Base-by-base conservation (phyloP, 2,329 filamentous ascomycete species). In the Knufia petricola region DNA sequence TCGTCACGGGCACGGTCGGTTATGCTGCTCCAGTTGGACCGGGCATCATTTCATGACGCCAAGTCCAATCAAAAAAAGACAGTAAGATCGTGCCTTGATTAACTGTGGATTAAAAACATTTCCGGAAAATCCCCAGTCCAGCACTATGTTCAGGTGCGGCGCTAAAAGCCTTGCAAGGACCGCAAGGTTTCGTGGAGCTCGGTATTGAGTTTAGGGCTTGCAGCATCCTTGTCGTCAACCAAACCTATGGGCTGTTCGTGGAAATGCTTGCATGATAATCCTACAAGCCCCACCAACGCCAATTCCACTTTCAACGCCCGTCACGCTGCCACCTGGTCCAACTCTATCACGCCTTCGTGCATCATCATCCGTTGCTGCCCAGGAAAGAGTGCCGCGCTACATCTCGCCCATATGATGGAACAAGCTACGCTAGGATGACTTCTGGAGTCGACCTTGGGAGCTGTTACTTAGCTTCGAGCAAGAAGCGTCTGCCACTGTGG, bases 351-450 rank as follows among this genome's bases (percentile, higher is more conserved):
- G 41, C 24, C 41, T 44, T 44, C 41, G 41, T 46, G 43, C 43
- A 46, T 37, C 44, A 28, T 47, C 44, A 47, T 32, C 42, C 32
- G 31, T 47, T 39, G 32, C 32, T 47, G 31, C 43, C 24, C 44
- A 44, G 32, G 21, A 39, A 17, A 20, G 7, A 39, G 34, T 39
- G 12, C 32, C 44, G 23, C 44, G 44, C 44, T 46, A 34, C 15
- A 34, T 46, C 42, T 36, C 28, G 42, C 42, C 30, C 42, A 21
- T 46, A 38, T 26, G 44, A 21, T 47, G 44, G 44, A 41, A 41
- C 10, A n/a, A 17, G 6, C 10, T 36, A n/a, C 15, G 19, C 39
- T 42, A 42, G 19, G 9, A 3, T 42, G 20, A 26, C 21, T 42
- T n/a, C 7, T 42, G 20, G 21, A n/a, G 39, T 39, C 21, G 39